A percentile compares a stretch with the other conserved stretches of the same genome.
phyloP scores from a whole-genome alignment of 1,139 yeast genomes.

The Kodamaea sp. region DNA sequence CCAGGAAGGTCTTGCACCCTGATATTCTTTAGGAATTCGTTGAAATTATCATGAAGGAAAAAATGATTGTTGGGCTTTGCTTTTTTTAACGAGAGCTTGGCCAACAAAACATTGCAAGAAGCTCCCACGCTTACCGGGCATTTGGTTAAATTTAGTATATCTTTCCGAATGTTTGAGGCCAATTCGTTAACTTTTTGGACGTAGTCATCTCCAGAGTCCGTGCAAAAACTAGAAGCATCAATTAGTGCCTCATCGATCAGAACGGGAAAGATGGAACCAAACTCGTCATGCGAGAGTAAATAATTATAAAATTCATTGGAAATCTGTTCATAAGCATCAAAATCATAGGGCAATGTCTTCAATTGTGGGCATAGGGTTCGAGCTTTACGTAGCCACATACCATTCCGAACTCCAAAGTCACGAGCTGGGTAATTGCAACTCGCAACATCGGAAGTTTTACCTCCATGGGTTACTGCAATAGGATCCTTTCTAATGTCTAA shows the following conservation, averaged over 20 bases:
- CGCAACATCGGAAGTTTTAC: slow-evolving; percentile 72
- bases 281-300: slow-evolving; percentile 48
- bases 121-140: slow-evolving; percentile 82
- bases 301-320: slow-evolving; percentile 51
- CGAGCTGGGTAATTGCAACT: slow-evolving; percentile 91
- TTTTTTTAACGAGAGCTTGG: slow-evolving; percentile 68
- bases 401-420: slow-evolving; percentile 70
- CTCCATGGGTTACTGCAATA: slow-evolving; percentile 85
- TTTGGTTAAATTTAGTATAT: slow-evolving; percentile 48
- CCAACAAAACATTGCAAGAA: slow-evolving; percentile 69
- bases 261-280: slow-evolving; percentile 75
- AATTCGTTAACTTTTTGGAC: slow-evolving; percentile 25
- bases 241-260: slow-evolving; percentile 89
- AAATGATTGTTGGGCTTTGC: slow-evolving; percentile 82
- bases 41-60: slow-evolving; percentile 31
- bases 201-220: slow-evolving; percentile 9
- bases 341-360: slow-evolving; percentile 67
- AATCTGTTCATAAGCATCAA: slow-evolving; percentile 62
- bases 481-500: slow-evolving; percentile 61
- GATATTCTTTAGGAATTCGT: slow-evolving; percentile 43
- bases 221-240: slow-evolving; percentile 54
- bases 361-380: slow-evolving; percentile 63
- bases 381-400: slow-evolving; percentile 85
- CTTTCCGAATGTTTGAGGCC: slow-evolving; percentile 42
- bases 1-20: slow-evolving; percentile 75